Base-by-base conservation (phyloP, 805 yeast species). In the Zygoascus tannicola region DNA sequence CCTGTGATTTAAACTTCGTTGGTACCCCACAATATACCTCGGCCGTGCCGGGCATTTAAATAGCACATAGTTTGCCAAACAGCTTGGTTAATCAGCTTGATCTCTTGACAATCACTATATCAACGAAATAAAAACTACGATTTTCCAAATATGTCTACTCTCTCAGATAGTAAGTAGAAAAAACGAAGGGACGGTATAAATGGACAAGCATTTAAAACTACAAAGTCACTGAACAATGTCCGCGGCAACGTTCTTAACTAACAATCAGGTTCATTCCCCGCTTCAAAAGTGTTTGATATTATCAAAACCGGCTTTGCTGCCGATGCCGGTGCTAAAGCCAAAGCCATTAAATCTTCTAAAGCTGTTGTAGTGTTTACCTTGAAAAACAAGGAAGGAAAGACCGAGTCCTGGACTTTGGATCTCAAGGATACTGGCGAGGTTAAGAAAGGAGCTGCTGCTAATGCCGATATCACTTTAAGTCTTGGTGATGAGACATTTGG, bases 401-500 rank as follows among this genome's bases (percentile, higher is more conserved):
- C 71, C 43, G 73, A 71, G 55, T 66, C 80, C 4, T 84, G 88
- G 88, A 56, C 66, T 43, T 66, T 84, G 46, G 88, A 84, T 58
- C 73, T 80, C 50, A 81, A 80, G 67, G 66, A 75, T 35, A 64
- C 65, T 10, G 88, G 87, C 40, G 57, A 54, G 33, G 74, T 69
- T 36, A 71, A 70, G 23, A 62, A 69, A 43, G 74, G 74, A 35
- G 58, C 60, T 34, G 73, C 75, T 59, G 57, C 51, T 37, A 62
- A 58, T 47, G 67, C 77, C 15, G 94, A 85, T 54, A 78, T 85
- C 53, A 78, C 72, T 45, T 75, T 85, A 59, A 66, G 71, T 53
- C 67, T 83, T 53, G 68, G 66, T 48, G 95, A 85, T 57, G 72
- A 74, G 45, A 83, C 82, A 62, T 78, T 85, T 55, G 79, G 73